Evolutionary conservation across 768 basidiomycete genomes (phyloP), one percentile per base, ranked within the genome.

Genomic region (Calocybe gangraenosa): DNA sequence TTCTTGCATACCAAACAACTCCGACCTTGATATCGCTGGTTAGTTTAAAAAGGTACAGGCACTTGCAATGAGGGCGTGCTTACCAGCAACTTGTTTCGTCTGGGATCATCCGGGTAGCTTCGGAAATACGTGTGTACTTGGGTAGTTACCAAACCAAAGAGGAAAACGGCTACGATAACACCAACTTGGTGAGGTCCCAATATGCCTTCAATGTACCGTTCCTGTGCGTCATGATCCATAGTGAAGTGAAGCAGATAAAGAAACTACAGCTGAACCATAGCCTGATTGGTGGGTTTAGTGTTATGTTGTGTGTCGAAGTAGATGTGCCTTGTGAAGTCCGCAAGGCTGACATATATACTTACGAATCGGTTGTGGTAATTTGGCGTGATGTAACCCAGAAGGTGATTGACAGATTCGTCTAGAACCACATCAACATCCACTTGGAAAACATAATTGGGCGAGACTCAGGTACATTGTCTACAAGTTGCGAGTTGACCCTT

Each of bases 151-250:
- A 49, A 42, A 15, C 49, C 49, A 42, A 50, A 46, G 14, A 50
- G 17, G 33, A 50, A 50, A 18, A 55, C 48, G 3, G 49, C 49
- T 20, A 41, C 11, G 37, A 50, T 32, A 40, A 50, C 42, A 19
- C 45, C 49, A 17, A 49, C 42, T 32, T 48, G 42, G 20, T 43
- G 40, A 9, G 31, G 33, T 28, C 48, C 49, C 4, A 50, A 35
- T 18, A 40, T 40, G 15, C 44, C 38, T 30, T 46, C 38, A n/a
- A 46, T 31, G 19, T 31, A 34, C 18, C 20, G 44, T 4, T 18
- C 42, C 10, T 15, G 42, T n/a, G 42, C 11, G 13, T 43, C 42
- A 2, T 13, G 13, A n/a, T 34, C 42, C 40, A 40, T 40, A n/a
- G 8, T 19, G 11, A 42, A 19, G 25, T 7, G 15, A 32, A 6